A percentile compares a stretch with the other conserved stretches of the same genome.
Evolutionary conservation across 2,329 filamentous ascomycete species (phyloP).

Genomic region (Sclerotinia spermophila): DNA sequence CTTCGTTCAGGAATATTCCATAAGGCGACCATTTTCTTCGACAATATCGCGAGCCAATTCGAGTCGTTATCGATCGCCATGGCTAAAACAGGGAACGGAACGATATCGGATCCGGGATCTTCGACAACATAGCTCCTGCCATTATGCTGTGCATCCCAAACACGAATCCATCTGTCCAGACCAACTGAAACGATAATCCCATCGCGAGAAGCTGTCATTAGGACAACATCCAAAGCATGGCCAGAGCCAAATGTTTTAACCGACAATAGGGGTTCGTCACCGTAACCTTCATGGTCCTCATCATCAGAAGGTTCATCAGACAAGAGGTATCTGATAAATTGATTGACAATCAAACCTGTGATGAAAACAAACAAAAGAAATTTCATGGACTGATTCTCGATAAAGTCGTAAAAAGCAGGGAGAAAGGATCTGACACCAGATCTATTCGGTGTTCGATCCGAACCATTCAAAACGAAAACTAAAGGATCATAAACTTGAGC

Average conservation of each 20-base stretch:
- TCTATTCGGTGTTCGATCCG: constrained; percentile 56
- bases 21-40: constrained; percentile 53
- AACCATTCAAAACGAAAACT: constrained; percentile 66
- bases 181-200: constrained; percentile 67
- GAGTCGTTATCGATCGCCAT: constrained; percentile 63
- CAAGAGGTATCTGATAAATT: constrained; percentile 71
- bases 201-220: constrained; percentile 58
- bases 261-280: constrained; percentile 52
- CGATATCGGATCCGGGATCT: constrained; percentile 37
- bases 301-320: constrained; percentile 53
- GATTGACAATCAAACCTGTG: constrained; percentile 59
- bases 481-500: constrained; percentile 72
- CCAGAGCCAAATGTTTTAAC: constrained; percentile 59
- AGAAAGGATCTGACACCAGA: constrained; percentile 47
- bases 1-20: constrained; percentile 58
- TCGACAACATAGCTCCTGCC: constrained; percentile 43
- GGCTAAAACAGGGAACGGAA: constrained; percentile 56
- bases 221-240: constrained; percentile 66
- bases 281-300: constrained; percentile 43
- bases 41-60: constrained; percentile 62
- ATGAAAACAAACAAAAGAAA: constrained; percentile 63
- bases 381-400: constrained; percentile 53
- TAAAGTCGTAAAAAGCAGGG: constrained; percentile 64
- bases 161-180: constrained; percentile 63
- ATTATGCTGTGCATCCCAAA: constrained; percentile 55